Percentiles rank a stretch among this genome's conserved stretches.
Evolutionary conservation across 73 alveolate genomes (phyloP).

Genomic region (Symbiodinium pilosum): DNA sequence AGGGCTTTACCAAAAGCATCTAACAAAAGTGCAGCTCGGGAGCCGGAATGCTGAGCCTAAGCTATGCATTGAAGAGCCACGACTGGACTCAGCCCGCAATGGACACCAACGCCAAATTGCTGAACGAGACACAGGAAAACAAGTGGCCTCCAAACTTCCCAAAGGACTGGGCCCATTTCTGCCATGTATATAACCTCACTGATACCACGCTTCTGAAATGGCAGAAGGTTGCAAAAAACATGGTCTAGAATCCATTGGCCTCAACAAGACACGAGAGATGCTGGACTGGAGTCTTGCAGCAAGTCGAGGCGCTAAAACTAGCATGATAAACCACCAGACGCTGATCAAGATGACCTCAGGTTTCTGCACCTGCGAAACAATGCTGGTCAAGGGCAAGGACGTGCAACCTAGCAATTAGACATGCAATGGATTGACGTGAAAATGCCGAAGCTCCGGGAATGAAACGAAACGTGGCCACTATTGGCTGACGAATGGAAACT

Average conservation of each 20-base stretch:
- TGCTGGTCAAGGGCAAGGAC: too few species aligned
- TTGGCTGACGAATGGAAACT: too few species aligned
- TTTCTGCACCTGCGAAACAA: conserved; percentile 73
- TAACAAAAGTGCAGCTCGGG: not conserved
- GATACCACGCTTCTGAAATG: too few species aligned
- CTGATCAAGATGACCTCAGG: conserved; percentile 84
- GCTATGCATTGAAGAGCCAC: not conserved
- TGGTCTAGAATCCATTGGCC: too few species aligned
- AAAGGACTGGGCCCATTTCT: conserved; percentile 67
- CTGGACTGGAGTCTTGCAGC: too few species aligned
- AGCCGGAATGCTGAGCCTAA: conserved; percentile 77
- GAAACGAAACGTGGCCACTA: too few species aligned
- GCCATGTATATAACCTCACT: conserved; percentile 83
- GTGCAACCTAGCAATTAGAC: too few species aligned
- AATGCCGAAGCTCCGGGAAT: too few species aligned
- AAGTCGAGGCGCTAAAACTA: conserved; percentile 54
- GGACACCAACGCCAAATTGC: not conserved
- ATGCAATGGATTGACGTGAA: too few species aligned
- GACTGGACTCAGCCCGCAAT: not conserved
- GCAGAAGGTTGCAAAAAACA: too few species aligned
- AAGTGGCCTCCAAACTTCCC: conserved; percentile 84
- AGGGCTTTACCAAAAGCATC: not conserved
- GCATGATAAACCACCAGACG: conserved; percentile 92
- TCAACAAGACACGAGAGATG: not conserved
- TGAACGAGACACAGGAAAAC: conserved; percentile 8